These are phyloP conservation scores for Corniculantispora saksenae DNA, from an alignment of 2,329 filamentous ascomycete genomes.

Conservation along the genomic window DNA sequence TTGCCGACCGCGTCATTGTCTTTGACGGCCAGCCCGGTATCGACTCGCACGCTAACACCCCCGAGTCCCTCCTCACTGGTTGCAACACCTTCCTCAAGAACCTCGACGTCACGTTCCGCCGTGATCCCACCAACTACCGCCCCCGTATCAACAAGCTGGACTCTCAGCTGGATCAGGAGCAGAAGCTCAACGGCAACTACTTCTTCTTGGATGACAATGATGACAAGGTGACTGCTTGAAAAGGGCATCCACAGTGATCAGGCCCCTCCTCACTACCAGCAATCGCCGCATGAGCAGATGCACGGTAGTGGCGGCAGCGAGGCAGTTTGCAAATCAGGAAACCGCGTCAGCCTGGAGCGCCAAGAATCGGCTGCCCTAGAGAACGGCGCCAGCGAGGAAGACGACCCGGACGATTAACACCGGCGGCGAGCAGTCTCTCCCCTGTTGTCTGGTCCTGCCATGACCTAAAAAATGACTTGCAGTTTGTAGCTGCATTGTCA, in stretches of 20 bases:
- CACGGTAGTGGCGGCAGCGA: conserved; percentile 9
- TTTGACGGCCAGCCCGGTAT: conserved; percentile 94
- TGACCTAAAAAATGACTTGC: conserved; percentile 23
- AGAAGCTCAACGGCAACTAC: conserved; percentile 92
- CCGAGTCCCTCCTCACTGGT: conserved; percentile 89
- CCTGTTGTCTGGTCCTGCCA: conserved; percentile 65
- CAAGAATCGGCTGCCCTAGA: conserved; percentile 41
- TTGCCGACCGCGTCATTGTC: conserved; percentile 93
- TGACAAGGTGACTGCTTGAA: conserved; percentile 58
- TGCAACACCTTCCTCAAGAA: conserved; percentile 98
- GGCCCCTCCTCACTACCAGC: conserved; percentile 32
- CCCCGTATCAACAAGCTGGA: conserved; percentile 98
- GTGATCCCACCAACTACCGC: conserved; percentile 92
- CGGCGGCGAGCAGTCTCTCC: conserved; percentile 63
- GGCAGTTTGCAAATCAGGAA: not conserved
- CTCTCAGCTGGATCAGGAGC: conserved; percentile 95
- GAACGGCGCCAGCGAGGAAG: conserved; percentile 60
- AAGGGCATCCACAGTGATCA: conserved; percentile 45
- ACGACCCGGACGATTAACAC: conserved; percentile 64
- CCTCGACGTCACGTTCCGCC: conserved; percentile 96
- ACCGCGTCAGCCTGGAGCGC: conserved; percentile 8
- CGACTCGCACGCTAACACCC: conserved; percentile 81
- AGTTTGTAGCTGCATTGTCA: conserved; percentile 2
- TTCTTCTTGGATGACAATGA: conserved; percentile 89
- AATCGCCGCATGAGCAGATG: conserved; percentile 23